Evolutionary conservation across 148 eudicot species (phyloP).

Genomic region (Chenopodium album): DNA sequence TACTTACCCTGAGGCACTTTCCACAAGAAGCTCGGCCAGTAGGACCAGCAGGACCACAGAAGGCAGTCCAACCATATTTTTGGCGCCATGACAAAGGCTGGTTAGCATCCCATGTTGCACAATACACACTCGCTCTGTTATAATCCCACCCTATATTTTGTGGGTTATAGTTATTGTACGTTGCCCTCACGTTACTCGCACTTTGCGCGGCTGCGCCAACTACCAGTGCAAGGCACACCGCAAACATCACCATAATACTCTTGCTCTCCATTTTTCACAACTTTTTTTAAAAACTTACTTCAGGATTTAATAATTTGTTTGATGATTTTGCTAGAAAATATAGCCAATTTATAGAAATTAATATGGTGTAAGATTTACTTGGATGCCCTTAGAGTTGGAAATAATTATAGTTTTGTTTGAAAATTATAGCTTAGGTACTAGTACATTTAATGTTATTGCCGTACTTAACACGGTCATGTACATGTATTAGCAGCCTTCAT

Average conservation of each 20-base stretch:
- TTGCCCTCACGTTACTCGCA: conserved; percentile 50
- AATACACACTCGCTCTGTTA: conserved; percentile 44
- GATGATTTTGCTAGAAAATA: too few relatives aligned
- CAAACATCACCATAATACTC: conserved; percentile 12
- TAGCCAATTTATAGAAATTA: too few relatives aligned
- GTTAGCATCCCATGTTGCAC: conserved; percentile 59
- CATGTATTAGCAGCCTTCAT: too few relatives aligned
- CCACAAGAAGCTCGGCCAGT: conserved; percentile 53
- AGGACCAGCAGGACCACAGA: conserved; percentile 61
- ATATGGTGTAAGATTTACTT: too few relatives aligned
- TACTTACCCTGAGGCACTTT: conserved; percentile 44
- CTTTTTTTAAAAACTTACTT: neutral
- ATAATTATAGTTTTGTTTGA: too few relatives aligned
- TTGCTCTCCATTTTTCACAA: neutral
- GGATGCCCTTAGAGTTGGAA: too few relatives aligned
- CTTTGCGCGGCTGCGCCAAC: conserved; percentile 31
- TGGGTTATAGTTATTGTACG: conserved; percentile 51
- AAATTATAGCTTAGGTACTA: too few relatives aligned
- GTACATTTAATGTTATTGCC: too few relatives aligned
- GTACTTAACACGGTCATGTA: too few relatives aligned
- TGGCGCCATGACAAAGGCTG: conserved; percentile 44
- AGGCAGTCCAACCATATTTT: conserved; percentile 68
- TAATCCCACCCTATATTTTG: conserved; percentile 44
- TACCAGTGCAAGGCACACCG: conserved; percentile 23
- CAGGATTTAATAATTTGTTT: too few relatives aligned